Percentiles rank a stretch among this genome's conserved stretches.
Evolutionary conservation across 2,329 filamentous ascomycete species (phyloP).

Genomic region (Pyrenochaeta sp.): DNA sequence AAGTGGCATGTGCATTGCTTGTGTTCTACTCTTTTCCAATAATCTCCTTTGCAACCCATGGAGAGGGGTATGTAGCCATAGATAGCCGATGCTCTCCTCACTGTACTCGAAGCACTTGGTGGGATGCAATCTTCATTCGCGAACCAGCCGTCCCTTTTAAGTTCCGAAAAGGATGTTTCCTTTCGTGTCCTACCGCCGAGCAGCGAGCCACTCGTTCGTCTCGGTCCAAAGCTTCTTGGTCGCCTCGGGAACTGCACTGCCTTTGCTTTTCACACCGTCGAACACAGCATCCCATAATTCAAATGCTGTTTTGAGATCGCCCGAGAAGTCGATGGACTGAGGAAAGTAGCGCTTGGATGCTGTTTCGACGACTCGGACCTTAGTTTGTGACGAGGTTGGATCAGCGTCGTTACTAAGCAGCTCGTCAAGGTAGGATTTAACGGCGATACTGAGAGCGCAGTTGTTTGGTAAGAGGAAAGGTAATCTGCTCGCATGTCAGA

Average conservation of each 20-base stretch:
- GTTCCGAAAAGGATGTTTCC: neutral
- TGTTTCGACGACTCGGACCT: slow-evolving; percentile 60
- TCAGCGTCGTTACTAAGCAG: slow-evolving; percentile 66
- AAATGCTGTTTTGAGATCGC: slow-evolving; percentile 68
- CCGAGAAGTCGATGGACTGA: slow-evolving; percentile 65
- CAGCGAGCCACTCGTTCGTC: slow-evolving; percentile 66
- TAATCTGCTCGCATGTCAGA: slow-evolving; percentile 50
- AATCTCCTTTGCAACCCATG: neutral
- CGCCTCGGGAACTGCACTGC: slow-evolving; percentile 52
- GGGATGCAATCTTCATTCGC: no score
- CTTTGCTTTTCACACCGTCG: slow-evolving; percentile 64
- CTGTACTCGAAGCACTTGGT: neutral
- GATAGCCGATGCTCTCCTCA: neutral
- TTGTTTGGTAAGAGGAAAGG: slow-evolving; percentile 76
- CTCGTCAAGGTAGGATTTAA: slow-evolving; percentile 81
- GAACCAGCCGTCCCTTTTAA: no score
- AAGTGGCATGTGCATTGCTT: neutral
- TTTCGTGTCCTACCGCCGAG: slow-evolving; percentile 32
- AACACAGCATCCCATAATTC: slow-evolving; percentile 72
- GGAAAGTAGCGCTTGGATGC: slow-evolving; percentile 68
- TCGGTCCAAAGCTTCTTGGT: slow-evolving; percentile 65
- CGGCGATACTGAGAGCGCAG: slow-evolving; percentile 78
- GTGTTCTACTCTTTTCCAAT: neutral
- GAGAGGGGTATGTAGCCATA: neutral
- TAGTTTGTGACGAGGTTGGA: slow-evolving; percentile 59